phyloP scores from a whole-genome alignment of 306 rosid species.

The Chamaecrista fasciculata region DNA sequence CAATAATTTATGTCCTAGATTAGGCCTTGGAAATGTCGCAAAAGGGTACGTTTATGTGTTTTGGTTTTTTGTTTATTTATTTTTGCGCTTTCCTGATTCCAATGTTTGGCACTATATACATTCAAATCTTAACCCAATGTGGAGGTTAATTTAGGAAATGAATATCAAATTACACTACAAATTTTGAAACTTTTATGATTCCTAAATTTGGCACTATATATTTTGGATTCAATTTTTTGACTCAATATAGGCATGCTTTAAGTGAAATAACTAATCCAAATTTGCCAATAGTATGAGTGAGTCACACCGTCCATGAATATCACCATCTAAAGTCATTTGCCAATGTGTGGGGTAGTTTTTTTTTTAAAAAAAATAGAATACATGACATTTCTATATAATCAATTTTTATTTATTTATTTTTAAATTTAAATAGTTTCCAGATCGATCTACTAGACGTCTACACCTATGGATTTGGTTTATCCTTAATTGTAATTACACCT shows the following conservation, averaged over 20 bases:
- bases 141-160: neutral
- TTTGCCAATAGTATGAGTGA: neutral
- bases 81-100: neutral
- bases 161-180: neutral
- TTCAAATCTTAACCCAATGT: neutral
- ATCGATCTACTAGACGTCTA: neutral
- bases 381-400: too few species aligned
- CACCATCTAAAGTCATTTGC: too few species aligned
- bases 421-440: too few species aligned
- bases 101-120: neutral
- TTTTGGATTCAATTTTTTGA: neutral
- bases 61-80: neutral
- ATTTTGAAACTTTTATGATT: neutral
- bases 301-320: neutral
- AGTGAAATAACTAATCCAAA: neutral
- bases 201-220: neutral
- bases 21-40: constrained; percentile 12
- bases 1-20: neutral
- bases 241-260: neutral
- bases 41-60: neutral
- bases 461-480: neutral
- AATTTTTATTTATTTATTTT: too few species aligned
- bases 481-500: neutral
- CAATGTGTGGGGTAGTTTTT: too few species aligned
- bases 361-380: too few species aligned